Base-by-base conservation (phyloP, 176 grass and related monocot species). In the maize (Zea mays) region DNA sequence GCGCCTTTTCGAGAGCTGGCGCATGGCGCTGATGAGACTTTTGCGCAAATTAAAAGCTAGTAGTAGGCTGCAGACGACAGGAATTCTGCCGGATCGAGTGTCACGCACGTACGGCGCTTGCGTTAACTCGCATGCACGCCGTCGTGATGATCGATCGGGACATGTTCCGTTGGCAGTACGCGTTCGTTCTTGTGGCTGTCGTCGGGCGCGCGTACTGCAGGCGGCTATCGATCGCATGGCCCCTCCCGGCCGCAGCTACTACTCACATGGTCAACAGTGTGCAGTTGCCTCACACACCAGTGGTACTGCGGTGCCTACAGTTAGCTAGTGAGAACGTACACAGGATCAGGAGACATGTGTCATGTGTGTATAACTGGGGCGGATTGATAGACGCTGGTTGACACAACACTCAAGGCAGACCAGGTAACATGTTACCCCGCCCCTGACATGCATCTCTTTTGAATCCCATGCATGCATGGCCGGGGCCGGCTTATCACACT, bases 391-490 rank as follows among this genome's bases (percentile, higher is more conserved):
- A 49, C 16, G 40, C 54, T 39, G n/a, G 2, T 54, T 56, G 17
- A 42, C 62, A 44, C 1, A 12, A 0, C 55, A 27, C 52, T 64
- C 38, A 43, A 62, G 33, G 55, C 49, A 62, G 33, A 45, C 49
- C 63, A 64, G 15, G 19, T 3, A n/a, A 54, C 82, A 81, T 78
- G 78, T 85, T 82, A 80, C 72, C 54, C 46, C 27, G 27, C 15
- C 77, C 79, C 82, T 85, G 82, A 78, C 38, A 39, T 3, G 38
- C 78, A 89, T 20, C 50, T 67, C 78, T 73, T 85, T 89, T 89
- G 82, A 89, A 82, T 72, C 77, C 68, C 73, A 81, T 77, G 87
- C 72, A 20, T 4, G 65, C 9, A 14, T 2, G 7, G n/a, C n/a
- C 3, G 66, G 13, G 6, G 27, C 27, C 54, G 54, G 16, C 36